Evolutionary conservation across 768 basidiomycete species (phyloP), one percentile per base, ranked within the genome.

Genomic region (Russula sp.): DNA sequence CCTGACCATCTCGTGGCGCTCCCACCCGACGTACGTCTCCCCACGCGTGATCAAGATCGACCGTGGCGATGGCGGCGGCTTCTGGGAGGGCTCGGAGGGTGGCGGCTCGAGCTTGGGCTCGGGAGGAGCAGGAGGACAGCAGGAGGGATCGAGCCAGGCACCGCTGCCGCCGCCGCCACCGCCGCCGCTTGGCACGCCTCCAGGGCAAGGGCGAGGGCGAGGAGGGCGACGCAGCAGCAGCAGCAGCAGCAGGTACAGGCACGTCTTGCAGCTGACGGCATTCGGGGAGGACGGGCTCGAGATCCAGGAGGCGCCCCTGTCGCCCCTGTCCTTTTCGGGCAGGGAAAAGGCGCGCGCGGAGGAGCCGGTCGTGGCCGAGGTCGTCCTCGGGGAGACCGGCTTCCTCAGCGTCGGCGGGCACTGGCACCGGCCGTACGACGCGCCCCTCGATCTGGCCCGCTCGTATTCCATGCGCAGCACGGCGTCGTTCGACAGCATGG

Each of bases 221-320:
- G 42, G 14, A n/a, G n/a, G n/a, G 3, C 42, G 16, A 44, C 42
- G 42, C 42, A 18, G 14, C 40, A 2, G 40, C 40, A 14, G 11
- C 9, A 8, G 35, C 35, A 37, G 35, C 4, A 37, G 35, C 22
- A 48, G 14, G 68, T 34, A 64, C 70, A 40, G 68, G 67, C 10
- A 82, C 9, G 79, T 82, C 68, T 73, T 94, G 50, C 91, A 94
- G 70, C 72, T 91, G 40, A 75, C 88, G 51, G 85, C 83, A 18
- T 82, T 92, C 56, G 79, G 84, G 27, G 85, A 87, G 57, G 79
- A 83, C 60, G 90, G 90, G 11, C 67, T 94, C 16, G 91, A 94
- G 70, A 81, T 85, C 3, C 84, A 87, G 64, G 91, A 94, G 72
- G 71, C 87, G 35, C 73, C 82, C 1, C 72, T 90, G 11, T 72